These are phyloP conservation scores for Plasmodium sp. DNA, from an alignment of 169 alveolate species.

Conservation along the genomic window DNA sequence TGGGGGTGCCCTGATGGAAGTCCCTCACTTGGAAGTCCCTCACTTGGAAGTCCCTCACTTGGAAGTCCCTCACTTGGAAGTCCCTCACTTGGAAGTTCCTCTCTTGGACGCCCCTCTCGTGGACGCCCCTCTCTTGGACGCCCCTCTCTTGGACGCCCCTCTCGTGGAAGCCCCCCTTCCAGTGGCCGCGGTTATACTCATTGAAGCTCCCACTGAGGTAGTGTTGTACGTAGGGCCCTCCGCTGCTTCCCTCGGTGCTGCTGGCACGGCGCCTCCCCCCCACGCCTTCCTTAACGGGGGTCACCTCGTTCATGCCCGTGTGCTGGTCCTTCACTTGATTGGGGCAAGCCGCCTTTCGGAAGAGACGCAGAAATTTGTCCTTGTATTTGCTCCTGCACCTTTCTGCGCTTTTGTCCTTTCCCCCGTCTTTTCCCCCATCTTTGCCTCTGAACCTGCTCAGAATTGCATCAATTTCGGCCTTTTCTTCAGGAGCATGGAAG, in stretches of 20 bases:
- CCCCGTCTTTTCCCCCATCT: not conserved
- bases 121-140: no score
- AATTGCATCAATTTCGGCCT: not conserved
- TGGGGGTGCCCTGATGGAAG: not conserved
- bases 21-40: not conserved
- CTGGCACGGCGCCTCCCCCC: not conserved
- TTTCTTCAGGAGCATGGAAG: not conserved
- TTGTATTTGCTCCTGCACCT: not conserved
- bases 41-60: no score
- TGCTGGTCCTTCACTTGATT: not conserved
- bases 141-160: not conserved
- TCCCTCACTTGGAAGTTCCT: not conserved
- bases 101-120: no score
- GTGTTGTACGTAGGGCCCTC: not conserved
- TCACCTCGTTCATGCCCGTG: not conserved
- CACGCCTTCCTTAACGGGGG: not conserved
- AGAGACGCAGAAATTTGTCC: conserved; percentile 12
- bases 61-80: no score
- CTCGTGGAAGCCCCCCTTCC: no score
- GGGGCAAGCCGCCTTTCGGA: not conserved
- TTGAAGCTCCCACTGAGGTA: not conserved
- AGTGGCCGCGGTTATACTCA: not conserved
- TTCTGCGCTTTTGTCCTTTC: not conserved
- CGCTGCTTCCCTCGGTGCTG: not conserved
- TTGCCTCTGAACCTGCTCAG: not conserved